These are phyloP conservation scores for Hura crepitans DNA, from an alignment of 441 rosid species.

Conservation along the genomic window DNA sequence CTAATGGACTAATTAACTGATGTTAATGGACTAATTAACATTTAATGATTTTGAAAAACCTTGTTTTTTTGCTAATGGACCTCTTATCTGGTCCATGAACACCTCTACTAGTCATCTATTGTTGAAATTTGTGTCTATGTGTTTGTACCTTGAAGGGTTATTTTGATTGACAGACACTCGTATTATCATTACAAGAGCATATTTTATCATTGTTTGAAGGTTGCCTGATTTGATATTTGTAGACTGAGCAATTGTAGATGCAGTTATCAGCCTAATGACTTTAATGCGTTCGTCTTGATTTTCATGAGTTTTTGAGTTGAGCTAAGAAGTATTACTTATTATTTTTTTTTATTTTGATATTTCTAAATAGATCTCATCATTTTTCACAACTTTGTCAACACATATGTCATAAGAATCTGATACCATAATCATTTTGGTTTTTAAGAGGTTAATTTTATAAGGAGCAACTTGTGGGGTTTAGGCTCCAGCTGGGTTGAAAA, in stretches of 20 bases:
- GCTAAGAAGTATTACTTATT: neutral
- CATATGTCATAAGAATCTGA: neutral
- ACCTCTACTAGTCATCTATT: no score
- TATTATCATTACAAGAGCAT: neutral
- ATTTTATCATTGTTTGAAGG: neutral
- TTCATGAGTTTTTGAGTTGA: neutral
- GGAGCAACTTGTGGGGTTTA: neutral
- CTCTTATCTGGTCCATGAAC: no score
- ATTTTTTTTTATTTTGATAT: neutral
- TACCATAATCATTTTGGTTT: neutral
- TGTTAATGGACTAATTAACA: no score
- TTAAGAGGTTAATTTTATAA: neutral
- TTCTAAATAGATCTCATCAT: neutral
- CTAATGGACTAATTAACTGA: no score
- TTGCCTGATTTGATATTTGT: neutral
- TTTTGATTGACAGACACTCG: neutral
- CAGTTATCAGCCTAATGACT: neutral
- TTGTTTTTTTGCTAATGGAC: no score
- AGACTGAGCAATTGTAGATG: neutral
- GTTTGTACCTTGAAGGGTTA: neutral
- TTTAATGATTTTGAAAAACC: no score
- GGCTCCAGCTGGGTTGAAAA: neutral
- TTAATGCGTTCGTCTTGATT: slow-evolving; percentile 3
- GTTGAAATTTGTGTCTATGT: neutral
- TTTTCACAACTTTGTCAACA: neutral